These are phyloP conservation scores for Coemansia sp. DNA, from an alignment of 192 early-diverging fungal species.

Conservation along the genomic window DNA sequence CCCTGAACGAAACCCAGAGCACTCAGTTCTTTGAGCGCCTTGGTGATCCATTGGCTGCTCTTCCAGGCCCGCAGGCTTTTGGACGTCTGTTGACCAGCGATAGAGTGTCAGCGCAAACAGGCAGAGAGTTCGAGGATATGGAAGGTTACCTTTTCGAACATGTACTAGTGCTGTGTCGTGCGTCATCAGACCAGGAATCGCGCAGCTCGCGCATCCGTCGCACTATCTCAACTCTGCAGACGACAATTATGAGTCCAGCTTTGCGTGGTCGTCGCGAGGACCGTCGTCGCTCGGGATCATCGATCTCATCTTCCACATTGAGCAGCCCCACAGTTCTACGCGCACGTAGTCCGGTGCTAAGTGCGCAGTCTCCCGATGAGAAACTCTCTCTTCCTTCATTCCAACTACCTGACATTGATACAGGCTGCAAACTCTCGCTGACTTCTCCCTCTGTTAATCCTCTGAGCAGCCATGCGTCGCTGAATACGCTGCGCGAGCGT, in stretches of 20 bases:
- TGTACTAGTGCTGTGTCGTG: conserved; percentile 26
- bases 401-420: conserved; percentile 38
- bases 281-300: conserved; percentile 30
- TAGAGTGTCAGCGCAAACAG: conserved; percentile 13
- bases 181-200: background rate
- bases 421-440: conserved; percentile 18
- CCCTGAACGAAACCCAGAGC: conserved; percentile 22
- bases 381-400: conserved; percentile 8
- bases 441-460: conserved; percentile 14
- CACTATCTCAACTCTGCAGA: conserved; percentile 45
- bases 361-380: background rate
- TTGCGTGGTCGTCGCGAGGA: conserved; percentile 6
- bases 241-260: conserved; percentile 17
- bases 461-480: conserved; percentile 40
- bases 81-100: conserved; percentile 32
- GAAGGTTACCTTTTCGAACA: conserved; percentile 40
- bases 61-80: background rate
- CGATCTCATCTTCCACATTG: conserved; percentile 33
- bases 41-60: conserved; percentile 9
- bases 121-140: conserved; percentile 21
- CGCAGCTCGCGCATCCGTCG: conserved; percentile 27
- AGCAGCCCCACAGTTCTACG: conserved; percentile 13
- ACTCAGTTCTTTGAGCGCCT: conserved; percentile 37
- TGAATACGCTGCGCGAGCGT: conserved; percentile 39
- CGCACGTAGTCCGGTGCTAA: conserved; percentile 14